Evolutionary conservation across 495 filamentous ascomycete species (phyloP), one percentile per base, ranked within the genome.

Genomic region (Aspergillus funiculosus): DNA sequence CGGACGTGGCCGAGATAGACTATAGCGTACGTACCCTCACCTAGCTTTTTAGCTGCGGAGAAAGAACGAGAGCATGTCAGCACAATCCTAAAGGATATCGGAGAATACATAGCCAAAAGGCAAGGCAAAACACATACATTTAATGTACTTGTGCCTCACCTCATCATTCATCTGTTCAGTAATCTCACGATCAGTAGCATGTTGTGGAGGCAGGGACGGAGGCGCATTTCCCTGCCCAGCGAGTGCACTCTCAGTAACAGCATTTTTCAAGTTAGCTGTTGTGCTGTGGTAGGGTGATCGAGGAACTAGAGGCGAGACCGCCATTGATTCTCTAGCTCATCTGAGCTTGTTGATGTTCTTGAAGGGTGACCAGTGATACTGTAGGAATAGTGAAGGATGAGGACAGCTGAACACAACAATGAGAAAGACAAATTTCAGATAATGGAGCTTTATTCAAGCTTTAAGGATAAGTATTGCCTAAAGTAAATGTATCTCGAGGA

Each of bases 21-120:
- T 55, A 89, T 83, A 49, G 94, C 94, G 61, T 97, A 99, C 44
- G 92, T 97, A 61, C 94, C 94, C 66, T 95, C 87, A 58, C 94
- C 94, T 49, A 99, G 76, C 60, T 91, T 92, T 59, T 83, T 84
- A 60, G 84, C 88, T 90, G 35, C n/a, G n/a, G 24, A 32, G 20
- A 39, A 11, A 14, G 7, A 8, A 38, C 0, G 18, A 27, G 27
- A 24, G 13, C 5, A 30, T 21, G 13, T 7, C 38, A 26, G 17
- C 7, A n/a, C 8, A 13, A n/a, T n/a, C n/a, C n/a, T n/a, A n/a
- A n/a, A n/a, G n/a, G 25, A 32, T 8, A 13, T 15, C 10, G 10
- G 18, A 31, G 25, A 4, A 22, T 14, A 19, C 13, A 2, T 14
- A 31, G 14, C 21, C 13, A 27, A 8, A 27, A 35, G 27, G 11